These are phyloP conservation scores for Colletotrichum sp. DNA, from an alignment of 2,329 filamentous ascomycete genomes.

Conservation along the genomic window DNA sequence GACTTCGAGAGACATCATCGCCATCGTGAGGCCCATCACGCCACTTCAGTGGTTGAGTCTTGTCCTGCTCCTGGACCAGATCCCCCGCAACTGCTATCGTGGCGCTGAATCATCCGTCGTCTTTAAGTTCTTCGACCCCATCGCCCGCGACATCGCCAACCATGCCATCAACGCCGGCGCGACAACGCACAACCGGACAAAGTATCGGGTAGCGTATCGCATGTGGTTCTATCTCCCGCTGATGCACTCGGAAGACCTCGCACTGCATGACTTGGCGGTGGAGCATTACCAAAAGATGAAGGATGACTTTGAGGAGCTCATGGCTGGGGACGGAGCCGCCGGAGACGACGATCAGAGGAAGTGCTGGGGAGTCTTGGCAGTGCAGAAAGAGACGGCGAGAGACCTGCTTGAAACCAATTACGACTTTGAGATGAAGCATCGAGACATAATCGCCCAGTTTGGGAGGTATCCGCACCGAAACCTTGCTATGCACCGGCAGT, in stretches of 20 bases:
- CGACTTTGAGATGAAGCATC: conserved; percentile 50
- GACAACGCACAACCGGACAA: conserved; percentile 29
- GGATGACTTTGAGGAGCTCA: conserved; percentile 36
- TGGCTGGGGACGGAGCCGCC: conserved; percentile 27
- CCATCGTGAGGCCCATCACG: conserved; percentile 26
- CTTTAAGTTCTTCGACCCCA: conserved; percentile 62
- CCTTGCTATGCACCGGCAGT: conserved; percentile 49
- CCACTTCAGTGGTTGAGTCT: conserved; percentile 51
- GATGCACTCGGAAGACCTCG: conserved; percentile 60
- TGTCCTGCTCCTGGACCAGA: conserved; percentile 65
- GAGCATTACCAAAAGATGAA: conserved; percentile 34
- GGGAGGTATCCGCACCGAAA: conserved; percentile 67
- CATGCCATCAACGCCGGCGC: conserved; percentile 37
- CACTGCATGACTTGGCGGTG: conserved; percentile 45
- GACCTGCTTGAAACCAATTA: conserved; percentile 26
- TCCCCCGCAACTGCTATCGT: conserved; percentile 67
- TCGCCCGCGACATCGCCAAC: conserved; percentile 50
- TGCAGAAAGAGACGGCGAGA: conserved; percentile 29
- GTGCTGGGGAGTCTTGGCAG: conserved; percentile 31
- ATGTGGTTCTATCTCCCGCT: conserved; percentile 66
- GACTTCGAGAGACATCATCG: conserved; percentile 34
- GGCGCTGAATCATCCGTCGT: conserved; percentile 45
- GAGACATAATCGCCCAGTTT: conserved; percentile 55
- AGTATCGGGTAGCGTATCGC: conserved; percentile 43
- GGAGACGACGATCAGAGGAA: conserved; percentile 28